A percentile compares a stretch with the other conserved stretches of the same genome.
Evolutionary conservation across 2,329 filamentous ascomycete genomes (phyloP).

Genomic region (Botryotinia narcissicola): DNA sequence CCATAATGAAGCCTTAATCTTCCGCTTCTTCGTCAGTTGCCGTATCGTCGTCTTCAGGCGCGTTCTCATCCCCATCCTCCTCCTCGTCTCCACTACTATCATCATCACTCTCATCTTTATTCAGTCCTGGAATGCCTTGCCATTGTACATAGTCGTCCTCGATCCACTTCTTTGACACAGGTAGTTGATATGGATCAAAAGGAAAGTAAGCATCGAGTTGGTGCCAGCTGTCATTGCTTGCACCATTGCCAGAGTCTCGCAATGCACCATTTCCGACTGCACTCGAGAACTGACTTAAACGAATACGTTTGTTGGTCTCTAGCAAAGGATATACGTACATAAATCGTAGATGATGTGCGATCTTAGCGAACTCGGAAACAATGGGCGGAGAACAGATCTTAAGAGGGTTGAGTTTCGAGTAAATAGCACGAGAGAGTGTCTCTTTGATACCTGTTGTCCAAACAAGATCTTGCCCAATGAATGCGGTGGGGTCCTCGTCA

Average conservation of each 20-base stretch:
- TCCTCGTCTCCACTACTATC: constrained; percentile 46
- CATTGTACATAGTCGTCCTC: constrained; percentile 80
- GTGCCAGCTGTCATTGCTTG: constrained; percentile 71
- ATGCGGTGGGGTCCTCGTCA: constrained; percentile 59
- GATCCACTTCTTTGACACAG: constrained; percentile 83
- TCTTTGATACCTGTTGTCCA: constrained; percentile 77
- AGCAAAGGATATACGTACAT: constrained; percentile 86
- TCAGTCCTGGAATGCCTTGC: constrained; percentile 69
- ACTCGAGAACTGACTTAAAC: constrained; percentile 68
- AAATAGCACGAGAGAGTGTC: constrained; percentile 72
- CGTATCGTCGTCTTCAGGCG: constrained; percentile 28
- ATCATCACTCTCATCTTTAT: constrained; percentile 55
- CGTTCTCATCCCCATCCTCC: constrained; percentile 23
- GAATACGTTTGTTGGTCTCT: constrained; percentile 87
- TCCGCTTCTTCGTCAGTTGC: constrained; percentile 32
- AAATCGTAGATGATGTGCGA: constrained; percentile 81
- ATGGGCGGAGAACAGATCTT: constrained; percentile 92
- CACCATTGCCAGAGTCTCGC: constrained; percentile 48
- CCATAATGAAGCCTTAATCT: constrained; percentile 25
- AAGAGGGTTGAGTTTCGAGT: constrained; percentile 87
- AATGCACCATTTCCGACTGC: constrained; percentile 49
- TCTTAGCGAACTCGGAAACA: constrained; percentile 85
- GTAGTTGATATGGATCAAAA: constrained; percentile 93
- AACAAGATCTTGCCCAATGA: constrained; percentile 67
- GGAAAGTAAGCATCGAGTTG: constrained; percentile 95